Percentiles rank a stretch among this genome's conserved stretches.
Conservation (phyloP, 2,329 filamentous ascomycete genomes). For the Beauveria pseudobassiana region DNA sequence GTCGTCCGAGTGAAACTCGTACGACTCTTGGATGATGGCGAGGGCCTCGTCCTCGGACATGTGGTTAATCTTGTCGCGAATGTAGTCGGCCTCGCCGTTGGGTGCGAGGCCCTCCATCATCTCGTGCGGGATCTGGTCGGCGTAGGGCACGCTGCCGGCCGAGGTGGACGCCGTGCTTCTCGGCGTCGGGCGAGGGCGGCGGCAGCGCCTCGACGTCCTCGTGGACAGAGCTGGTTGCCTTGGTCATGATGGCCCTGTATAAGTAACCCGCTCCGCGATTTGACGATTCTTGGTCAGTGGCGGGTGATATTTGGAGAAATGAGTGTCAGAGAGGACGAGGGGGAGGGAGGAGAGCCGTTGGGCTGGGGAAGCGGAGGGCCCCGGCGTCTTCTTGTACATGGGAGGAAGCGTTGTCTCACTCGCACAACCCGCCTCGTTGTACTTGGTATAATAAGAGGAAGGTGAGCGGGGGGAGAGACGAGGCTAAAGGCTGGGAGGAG, state of each 20-base stretch:
- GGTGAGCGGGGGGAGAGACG: neutral
- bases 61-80: conserved; percentile 32
- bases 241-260: neutral
- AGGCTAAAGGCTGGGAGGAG: neutral
- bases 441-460: neutral
- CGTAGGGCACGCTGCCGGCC: conserved; percentile 10
- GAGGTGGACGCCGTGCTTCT: conserved; percentile 1
- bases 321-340: neutral
- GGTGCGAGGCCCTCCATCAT: conserved; percentile 34
- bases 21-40: conserved; percentile 29
- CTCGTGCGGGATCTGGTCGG: conserved; percentile 31
- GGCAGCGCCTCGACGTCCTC: neutral
- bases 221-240: neutral
- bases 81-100: conserved; percentile 35
- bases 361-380: neutral
- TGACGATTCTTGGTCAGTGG: neutral
- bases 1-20: conserved; percentile 34
- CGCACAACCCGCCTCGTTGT: neutral
- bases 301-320: too few relatives aligned
- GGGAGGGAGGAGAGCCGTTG: neutral
- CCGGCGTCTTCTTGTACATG: conserved; percentile 2
- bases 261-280: too few relatives aligned
- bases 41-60: conserved; percentile 36
- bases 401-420: neutral
- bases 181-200: neutral